phyloP scores from a whole-genome alignment of 371 early-diverging fungal genomes.

The Sanchytrium tribonematis region DNA sequence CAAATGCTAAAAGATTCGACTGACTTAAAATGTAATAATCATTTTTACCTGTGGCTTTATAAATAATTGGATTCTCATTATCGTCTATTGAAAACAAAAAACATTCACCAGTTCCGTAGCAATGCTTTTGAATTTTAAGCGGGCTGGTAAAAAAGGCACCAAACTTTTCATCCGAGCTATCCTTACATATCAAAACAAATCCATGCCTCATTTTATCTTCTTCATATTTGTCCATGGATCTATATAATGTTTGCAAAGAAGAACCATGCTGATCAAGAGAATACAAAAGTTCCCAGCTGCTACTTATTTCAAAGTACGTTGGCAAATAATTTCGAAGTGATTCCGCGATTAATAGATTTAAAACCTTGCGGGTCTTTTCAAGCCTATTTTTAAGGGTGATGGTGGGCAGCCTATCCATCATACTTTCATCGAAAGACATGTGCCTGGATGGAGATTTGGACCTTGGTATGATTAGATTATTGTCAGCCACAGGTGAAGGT shows the following conservation, averaged over 20 bases:
- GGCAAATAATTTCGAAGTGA: neutral
- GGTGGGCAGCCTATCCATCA: neutral
- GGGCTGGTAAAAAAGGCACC: neutral
- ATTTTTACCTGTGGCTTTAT: neutral
- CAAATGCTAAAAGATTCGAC: neutral
- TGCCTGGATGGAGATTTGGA: neutral
- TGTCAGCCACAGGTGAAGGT: neutral
- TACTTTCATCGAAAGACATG: neutral
- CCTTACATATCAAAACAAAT: neutral
- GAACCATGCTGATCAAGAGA: neutral
- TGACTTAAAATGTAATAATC: neutral
- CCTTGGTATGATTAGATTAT: neutral
- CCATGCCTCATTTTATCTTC: neutral
- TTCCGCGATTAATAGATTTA: neutral
- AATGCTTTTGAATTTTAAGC: neutral
- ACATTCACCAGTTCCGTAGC: neutral
- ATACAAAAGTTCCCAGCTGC: neutral
- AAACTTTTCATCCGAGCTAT: neutral
- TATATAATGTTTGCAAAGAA: neutral
- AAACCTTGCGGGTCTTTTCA: neutral
- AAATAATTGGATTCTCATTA: neutral
- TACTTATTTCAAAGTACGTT: neutral
- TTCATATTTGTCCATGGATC: neutral
- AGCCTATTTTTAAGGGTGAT: neutral
- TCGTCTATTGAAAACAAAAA: neutral